Evolutionary conservation across 2,329 filamentous ascomycete genomes (phyloP), one percentile per base, ranked within the genome.

Genomic region (Xylariomycetidae sp.): DNA sequence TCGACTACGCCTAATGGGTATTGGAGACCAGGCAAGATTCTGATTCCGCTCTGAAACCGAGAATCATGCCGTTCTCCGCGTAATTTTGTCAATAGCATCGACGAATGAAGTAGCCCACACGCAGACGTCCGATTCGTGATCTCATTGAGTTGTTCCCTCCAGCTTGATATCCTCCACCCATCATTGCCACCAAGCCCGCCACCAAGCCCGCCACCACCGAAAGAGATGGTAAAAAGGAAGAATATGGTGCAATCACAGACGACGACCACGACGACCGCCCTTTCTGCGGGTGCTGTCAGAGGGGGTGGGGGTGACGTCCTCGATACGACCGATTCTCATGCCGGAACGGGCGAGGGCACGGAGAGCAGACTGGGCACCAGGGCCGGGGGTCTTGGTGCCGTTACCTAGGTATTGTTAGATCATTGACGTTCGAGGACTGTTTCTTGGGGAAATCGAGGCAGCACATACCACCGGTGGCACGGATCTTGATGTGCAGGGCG

Each of bases 261-360:
- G 90, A 77, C 92, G 92, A 97, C 92, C 92, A 86, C 92, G 90
- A 74, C 92, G 89, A 96, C 92, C 92, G 78, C 92, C 92, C 88
- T 98, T 98, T 78, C 90, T 89, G 75, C 92, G 87, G 63, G 92
- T 98, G 69, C 88, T 95, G 74, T 98, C 92, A 70, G 92, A 98
- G 59, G 94, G 92, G 45, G 92, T 98, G 60, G 92, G 92, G 59
- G 94, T 98, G 51, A 98, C 92, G 69, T 98, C 92, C 85, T 98
- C 92, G 62, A 98, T 98, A 66, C 92, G 86, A 67, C 92, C 92
- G 61, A 98, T 98, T 80, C 90, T 94, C 94, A 98, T 98, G 68
- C 92, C 92, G 59, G 92, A 88, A 80, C 92, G 94, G 67, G 92
- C 92, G 56, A 98, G 85, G 60, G 92, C 94, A 68, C 92, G 92